Evolutionary conservation across 2,329 filamentous ascomycete genomes (phyloP), one percentile per base, ranked within the genome.

Genomic region (Saccharata proteae): DNA sequence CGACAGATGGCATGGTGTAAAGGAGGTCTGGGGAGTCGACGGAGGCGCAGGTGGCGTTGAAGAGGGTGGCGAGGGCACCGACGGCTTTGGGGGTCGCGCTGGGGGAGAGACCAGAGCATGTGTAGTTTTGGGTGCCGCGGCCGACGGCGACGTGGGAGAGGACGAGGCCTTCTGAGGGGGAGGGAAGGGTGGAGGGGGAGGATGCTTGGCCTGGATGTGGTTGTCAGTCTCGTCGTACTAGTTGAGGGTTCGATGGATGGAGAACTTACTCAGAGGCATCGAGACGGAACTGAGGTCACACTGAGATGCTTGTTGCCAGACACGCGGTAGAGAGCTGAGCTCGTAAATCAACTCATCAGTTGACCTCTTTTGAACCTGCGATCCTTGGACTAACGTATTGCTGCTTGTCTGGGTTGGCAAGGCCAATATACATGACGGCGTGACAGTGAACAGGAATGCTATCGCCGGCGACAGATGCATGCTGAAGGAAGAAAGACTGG

Each of bases 81-180:
- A 65, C 56, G 12, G 76, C 65, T 7, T 62, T 64, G 10, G 88
- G 86, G 0, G 59, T 59, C 1, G 73, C 69, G 3, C 69, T 69
- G 2, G 70, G 51, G 43, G 79, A 70, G 35, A 43, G 38, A 3
- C 52, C 60, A 36, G 71, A 64, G 65, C 88, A 94, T 30, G 83
- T 92, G 65, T 94, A 96, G 68, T 94, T 94, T 61, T 94, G 77
- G 6, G 81, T 90, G 38, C 88, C 88, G 26, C 83, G 77, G 46
- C 88, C 88, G 39, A 94, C 65, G 49, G 80, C 82, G 33, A 94
- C 79, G 57, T 92, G 82, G 49, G 73, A 69, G 30, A 92, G 65
- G 3, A 51, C 61, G 17, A 82, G 62, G 34, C 77, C 80, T 5
- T 61, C 42, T 1, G 71, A 59, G 10, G 74, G 73, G 6, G 64